Base-by-base conservation (phyloP, 495 filamentous ascomycete genomes). In the Xylaria palmicola region DNA sequence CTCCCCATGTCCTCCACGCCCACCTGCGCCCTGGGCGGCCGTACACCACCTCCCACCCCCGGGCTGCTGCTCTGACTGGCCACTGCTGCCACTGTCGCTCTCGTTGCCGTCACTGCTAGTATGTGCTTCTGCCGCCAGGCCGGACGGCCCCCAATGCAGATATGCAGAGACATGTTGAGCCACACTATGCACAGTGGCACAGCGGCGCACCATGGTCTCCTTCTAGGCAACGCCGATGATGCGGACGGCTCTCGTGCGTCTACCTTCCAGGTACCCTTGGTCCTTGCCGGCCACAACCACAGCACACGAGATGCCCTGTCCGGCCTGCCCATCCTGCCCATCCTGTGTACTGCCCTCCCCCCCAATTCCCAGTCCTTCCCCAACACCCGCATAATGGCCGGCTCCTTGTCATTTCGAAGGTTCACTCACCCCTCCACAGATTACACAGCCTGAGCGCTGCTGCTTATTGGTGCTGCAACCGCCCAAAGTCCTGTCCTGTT, bases 381-480 rank as follows among this genome's bases (percentile, higher is more conserved):
- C 39, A 48, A 54, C 43, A 54, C 59, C 40, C 34, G 59, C 59
- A 61, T 54, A 54, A 61, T 44, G 40, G 26, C 59, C 30, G 36
- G 8, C 59, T 61, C 49, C 50, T 55, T 55, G 59, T 61, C 59
- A 61, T 55, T 61, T 61, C 49, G 50, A 61, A 61, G 43, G 49
- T 50, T 61, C 50, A 55, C 59, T 61, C 59, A 61, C 59, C 59
- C 57, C 59, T 61, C 59, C 49, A 32, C 50, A 61, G 59, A 61
- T 61, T 55, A 61, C 59, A 61, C 59, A 48, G 40, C 59, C 50
- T 48, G 49, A 61, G 59, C 40, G 50, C 59, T 55, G 59, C 48
- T 48, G 50, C 50, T n/a, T 40, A 61, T 61, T 61, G 59, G 59
- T 55, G 59, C 59, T 54, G 48, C 34, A 30, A 19, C 36, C 29